Evolutionary conservation across 2,329 filamentous ascomycete species (phyloP).

Genomic region (Dichotomopilus funicola): DNA sequence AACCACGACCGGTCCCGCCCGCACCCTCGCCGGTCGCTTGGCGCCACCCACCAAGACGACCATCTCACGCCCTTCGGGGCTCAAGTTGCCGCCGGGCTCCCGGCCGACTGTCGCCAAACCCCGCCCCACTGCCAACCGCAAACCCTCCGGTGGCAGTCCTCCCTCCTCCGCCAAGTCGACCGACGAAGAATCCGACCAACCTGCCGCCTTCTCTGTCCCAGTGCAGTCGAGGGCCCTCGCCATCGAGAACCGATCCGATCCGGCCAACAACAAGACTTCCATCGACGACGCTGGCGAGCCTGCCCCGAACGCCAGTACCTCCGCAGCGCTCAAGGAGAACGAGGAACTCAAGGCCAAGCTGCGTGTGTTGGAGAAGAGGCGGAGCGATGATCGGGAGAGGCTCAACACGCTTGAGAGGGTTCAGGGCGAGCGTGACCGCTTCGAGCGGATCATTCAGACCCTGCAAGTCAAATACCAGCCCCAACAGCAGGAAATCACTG

Average conservation of each 20-base stretch:
- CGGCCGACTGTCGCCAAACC: conserved; percentile 36
- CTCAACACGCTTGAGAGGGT: conserved; percentile 71
- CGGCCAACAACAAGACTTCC: conserved; percentile 13
- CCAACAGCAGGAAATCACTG: conserved; percentile 70
- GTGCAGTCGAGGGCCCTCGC: conserved; percentile 45
- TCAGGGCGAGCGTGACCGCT: conserved; percentile 69
- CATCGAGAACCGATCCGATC: conserved; percentile 44
- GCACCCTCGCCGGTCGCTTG: conserved; percentile 37
- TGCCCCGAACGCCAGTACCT: conserved; percentile 1
- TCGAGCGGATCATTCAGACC: conserved; percentile 81
- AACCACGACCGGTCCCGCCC: conserved; percentile 28
- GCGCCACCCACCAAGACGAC: conserved; percentile 30
- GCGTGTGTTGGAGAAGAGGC: conserved; percentile 79
- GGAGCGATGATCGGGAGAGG: conserved; percentile 77
- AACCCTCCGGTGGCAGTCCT: conserved; percentile 24
- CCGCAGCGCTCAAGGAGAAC: conserved; percentile 53
- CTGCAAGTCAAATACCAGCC: conserved; percentile 83
- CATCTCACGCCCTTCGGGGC: conserved; percentile 35
- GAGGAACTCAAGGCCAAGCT: conserved; percentile 87
- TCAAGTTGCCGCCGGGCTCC: conserved; percentile 37
- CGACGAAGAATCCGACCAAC: conserved; percentile 41
- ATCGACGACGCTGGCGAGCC: conserved; percentile 14
- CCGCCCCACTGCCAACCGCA: conserved; percentile 33
- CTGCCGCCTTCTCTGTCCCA: conserved; percentile 43
- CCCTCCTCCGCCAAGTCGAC: conserved; percentile 43